Base-by-base conservation (phyloP, 1,284 basidiomycete species). In the Cryptococcus wingfieldii region DNA sequence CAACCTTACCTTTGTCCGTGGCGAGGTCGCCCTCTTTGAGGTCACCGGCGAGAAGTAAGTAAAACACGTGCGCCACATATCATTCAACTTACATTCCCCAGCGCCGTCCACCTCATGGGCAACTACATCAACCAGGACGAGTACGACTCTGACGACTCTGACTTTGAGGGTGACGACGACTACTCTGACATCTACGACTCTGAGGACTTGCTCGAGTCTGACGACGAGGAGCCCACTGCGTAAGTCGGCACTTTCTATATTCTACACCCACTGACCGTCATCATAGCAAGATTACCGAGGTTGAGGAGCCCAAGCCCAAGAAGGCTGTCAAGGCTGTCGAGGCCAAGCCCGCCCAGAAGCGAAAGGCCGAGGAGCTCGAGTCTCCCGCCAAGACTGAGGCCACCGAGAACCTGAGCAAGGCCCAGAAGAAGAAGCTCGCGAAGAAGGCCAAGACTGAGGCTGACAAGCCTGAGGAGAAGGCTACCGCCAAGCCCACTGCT, bases 31-130 rank as follows among this genome's bases (percentile, higher is more conserved):
- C 59, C 75, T 79, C 62, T 84, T 96, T 73, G 85, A 90, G 70
- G 80, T 86, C 49, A 82, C 86, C 45, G 94, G 93, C 58, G 86
- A 90, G 78, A 95, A 96, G 90, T 78, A 53, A 68, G 76, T 74
- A 14, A 1, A 2, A 10, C 31, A 8, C 10, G 31, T 10, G 31
- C 31, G 31, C 19, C 9, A 8, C n/a, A 18, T 37, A 37, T n/a
- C 23, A 23, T 10, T 34, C 19, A 31, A 53, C 23, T 46, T 25
- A 54, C 44, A 39, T 38, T 38, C 41, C 43, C 47, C 59, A 92
- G 90, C 77, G 80, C 86, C 51, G 82, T 97, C 59, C 86, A 94
- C 77, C 78, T 98, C 55, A 84, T 88, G 61, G 94, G 94, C 59
- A 93, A 96, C 80, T 95, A 92, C 79, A 85, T 95, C 67, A 71